phyloP scores from a whole-genome alignment of 257 asterid genomes.

The Plantago elongata region DNA sequence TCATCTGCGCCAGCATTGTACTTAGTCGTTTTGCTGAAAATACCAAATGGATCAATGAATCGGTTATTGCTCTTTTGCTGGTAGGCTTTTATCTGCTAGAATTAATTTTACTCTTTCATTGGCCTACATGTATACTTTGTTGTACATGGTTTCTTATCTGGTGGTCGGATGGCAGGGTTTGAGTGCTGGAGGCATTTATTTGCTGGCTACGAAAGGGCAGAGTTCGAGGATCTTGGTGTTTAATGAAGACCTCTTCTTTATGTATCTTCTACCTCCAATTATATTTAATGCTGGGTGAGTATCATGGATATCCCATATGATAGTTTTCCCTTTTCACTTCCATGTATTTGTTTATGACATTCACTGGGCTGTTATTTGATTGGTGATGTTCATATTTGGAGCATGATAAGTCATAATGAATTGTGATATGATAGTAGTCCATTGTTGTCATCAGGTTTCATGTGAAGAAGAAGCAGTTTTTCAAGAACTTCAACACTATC shows the following conservation, averaged over 20 bases:
- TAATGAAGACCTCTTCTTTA: constrained; percentile 67
- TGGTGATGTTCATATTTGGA: neutral
- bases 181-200: constrained; percentile 38
- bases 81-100: constrained; percentile 27
- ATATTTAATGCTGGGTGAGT: constrained; percentile 81
- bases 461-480: constrained; percentile 72
- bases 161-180: constrained; percentile 47
- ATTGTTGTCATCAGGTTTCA: constrained; percentile 46
- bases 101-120: neutral
- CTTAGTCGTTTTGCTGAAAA: constrained; percentile 55
- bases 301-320: neutral
- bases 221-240: constrained; percentile 57
- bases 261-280: constrained; percentile 78
- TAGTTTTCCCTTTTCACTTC: too few relatives aligned
- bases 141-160: neutral
- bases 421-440: neutral
- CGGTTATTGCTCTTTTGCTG: constrained; percentile 44
- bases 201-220: constrained; percentile 43
- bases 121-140: neutral
- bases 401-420: neutral
- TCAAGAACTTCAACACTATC: constrained; percentile 54
- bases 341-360: too few relatives aligned
- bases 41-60: constrained; percentile 63
- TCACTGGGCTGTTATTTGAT: too few relatives aligned
- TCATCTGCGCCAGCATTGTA: constrained; percentile 56